These are phyloP conservation scores for Lasiosphaeria ovina DNA, from an alignment of 495 filamentous ascomycete genomes.

Conservation along the genomic window DNA sequence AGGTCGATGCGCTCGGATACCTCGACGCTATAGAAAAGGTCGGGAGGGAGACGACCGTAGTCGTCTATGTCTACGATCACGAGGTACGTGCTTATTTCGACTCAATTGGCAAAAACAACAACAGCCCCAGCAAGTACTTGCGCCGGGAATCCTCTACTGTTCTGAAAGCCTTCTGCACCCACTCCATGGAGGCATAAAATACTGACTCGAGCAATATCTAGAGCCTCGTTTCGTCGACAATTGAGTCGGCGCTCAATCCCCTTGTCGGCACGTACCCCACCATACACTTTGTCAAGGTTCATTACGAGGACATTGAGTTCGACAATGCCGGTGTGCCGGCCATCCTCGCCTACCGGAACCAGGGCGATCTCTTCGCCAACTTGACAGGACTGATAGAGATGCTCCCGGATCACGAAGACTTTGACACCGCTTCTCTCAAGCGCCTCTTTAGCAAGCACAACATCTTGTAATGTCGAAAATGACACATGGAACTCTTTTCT, in stretches of 20 bases:
- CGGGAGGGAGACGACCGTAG: constrained; percentile 75
- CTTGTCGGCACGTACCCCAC: constrained; percentile 67
- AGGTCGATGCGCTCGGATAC: constrained; percentile 87
- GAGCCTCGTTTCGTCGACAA: constrained; percentile 69
- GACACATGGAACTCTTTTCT: not conserved
- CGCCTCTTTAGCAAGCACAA: constrained; percentile 46
- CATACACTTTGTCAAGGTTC: constrained; percentile 85
- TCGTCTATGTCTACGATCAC: constrained; percentile 91
- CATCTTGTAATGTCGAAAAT: constrained; percentile 38
- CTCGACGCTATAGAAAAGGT: constrained; percentile 94
- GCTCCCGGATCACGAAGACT: constrained; percentile 65
- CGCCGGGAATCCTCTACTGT: no score
- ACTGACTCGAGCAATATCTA: constrained; percentile 36
- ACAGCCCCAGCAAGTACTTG: no score
- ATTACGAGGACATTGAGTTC: constrained; percentile 93
- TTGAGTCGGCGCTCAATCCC: constrained; percentile 72
- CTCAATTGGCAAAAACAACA: not conserved
- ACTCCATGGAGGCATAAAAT: constrained; percentile 6
- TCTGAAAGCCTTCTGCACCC: no score
- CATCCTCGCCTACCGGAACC: constrained; percentile 78
- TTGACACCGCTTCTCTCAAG: constrained; percentile 50
- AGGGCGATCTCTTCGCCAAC: constrained; percentile 86
- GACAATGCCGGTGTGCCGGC: constrained; percentile 86
- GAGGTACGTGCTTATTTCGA: constrained; percentile 57
- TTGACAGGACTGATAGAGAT: constrained; percentile 82